Evolutionary conservation across 495 filamentous ascomycete genomes (phyloP), one percentile per base, ranked within the genome.

Genomic region (Terfezia claveryi): DNA sequence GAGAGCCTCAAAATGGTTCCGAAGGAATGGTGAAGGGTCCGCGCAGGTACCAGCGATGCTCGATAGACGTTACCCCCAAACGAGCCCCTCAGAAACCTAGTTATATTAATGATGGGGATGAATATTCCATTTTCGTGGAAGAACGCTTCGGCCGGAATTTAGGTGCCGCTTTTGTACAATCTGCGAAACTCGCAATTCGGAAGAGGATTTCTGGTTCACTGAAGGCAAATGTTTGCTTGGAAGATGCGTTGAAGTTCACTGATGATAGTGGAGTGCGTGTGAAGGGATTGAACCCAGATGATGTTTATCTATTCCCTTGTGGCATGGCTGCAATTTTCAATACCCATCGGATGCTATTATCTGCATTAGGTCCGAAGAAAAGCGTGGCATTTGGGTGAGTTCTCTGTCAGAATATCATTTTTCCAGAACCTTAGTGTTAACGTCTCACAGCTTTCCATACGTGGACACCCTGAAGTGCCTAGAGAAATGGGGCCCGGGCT

Each of bases 261-360:
- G 14, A 46, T 64, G 69, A 51, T 57, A 57, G 50, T 66, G 0
- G 66, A 65, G 58, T 67, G 68, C 14, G 41, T 1, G 37, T 58
- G 36, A 52, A 50, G 23, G 49, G 27, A 17, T 82, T 95, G 53
- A 79, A 79, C 8, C 87, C 93, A 67, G 77, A 89, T 16, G 92
- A 96, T 66, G 80, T 98, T 38, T 91, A 83, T 60, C 73, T 96
- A 0, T 86, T 83, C 59, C 83, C 92, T 1, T 80, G 76, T 50
- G 91, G 91, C 23, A 98, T 98, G 88, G 94, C 80, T 62, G 78
- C 91, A 38, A 95, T 98, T 20, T 98, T 87, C 68, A 84, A 86
- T 58, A 73, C 81, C 0, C 91, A 96, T 67, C 80, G 81, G 53
- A 75, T 74, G 36, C 66, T 94, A 17, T 67, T 92, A 57, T 69